phyloP scores from a whole-genome alignment of 2,329 filamentous ascomycete genomes.

The Diaporthe vexans region DNA sequence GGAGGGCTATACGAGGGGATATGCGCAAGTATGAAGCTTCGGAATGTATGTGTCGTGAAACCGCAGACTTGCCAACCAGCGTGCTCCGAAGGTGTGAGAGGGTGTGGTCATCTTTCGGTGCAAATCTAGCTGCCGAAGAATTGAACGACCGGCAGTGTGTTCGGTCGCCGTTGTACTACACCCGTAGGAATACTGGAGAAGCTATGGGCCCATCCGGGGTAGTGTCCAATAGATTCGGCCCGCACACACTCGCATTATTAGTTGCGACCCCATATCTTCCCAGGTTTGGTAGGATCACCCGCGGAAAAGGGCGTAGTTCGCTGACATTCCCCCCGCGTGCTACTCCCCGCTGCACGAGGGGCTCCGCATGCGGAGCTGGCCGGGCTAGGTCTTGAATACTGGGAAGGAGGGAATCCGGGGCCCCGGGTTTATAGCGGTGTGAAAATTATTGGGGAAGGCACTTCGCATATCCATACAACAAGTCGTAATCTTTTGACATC shows the following conservation, averaged over 20 bases:
- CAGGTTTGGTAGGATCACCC: constrained; percentile 1
- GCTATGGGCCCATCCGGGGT: not conserved
- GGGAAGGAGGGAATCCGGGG: constrained; percentile 10
- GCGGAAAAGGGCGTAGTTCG: not conserved
- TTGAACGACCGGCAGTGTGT: not conserved
- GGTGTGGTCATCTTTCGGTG: not conserved
- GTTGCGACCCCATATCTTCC: constrained; percentile 13
- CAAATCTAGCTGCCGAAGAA: constrained; percentile 18
- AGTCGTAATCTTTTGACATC: no score
- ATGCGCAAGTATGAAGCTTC: not conserved
- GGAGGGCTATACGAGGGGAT: not conserved
- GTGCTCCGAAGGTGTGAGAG: not conserved
- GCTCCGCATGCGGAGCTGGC: constrained; percentile 22
- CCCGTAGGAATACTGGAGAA: constrained; percentile 1
- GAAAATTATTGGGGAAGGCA: not conserved
- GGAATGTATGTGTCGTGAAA: not conserved
- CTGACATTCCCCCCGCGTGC: constrained; percentile 27
- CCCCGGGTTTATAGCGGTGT: constrained; percentile 3
- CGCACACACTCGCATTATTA: not conserved
- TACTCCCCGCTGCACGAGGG: constrained; percentile 11
- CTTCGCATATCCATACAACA: no score
- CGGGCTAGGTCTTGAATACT: not conserved
- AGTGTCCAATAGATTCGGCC: not conserved
- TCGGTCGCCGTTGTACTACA: not conserved
- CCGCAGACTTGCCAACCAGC: not conserved